These are phyloP conservation scores for Pythium phragmiticola DNA, from an alignment of 352 stramenopile species.

Conservation along the genomic window DNA sequence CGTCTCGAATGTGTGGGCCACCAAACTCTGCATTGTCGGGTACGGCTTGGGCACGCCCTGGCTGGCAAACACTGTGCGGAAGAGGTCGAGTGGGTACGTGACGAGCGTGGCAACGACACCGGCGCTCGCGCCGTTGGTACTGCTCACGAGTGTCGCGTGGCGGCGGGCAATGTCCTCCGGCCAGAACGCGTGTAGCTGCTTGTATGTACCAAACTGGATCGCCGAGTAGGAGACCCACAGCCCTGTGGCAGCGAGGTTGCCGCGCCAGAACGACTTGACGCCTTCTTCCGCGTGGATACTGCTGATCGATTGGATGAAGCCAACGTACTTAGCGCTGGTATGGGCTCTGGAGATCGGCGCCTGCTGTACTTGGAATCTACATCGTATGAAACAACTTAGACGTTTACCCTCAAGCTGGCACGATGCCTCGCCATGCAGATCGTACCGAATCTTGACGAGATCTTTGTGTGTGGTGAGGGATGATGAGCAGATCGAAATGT, in stretches of 20 bases:
- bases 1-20: conserved; percentile 60
- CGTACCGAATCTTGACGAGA: conserved; percentile 73
- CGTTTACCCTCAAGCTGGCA: background rate
- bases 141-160: conserved; percentile 44
- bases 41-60: conserved; percentile 85
- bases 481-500: background rate
- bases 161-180: conserved; percentile 20
- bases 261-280: conserved; percentile 77
- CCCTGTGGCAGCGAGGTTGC: conserved; percentile 69
- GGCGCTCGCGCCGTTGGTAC: conserved; percentile 81
- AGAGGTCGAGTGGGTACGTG: conserved; percentile 96
- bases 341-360: conserved; percentile 36
- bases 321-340: conserved; percentile 43
- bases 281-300: conserved; percentile 84
- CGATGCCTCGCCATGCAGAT: background rate
- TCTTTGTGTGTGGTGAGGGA: conserved; percentile 28
- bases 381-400: background rate
- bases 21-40: conserved; percentile 77
- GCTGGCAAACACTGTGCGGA: conserved; percentile 92
- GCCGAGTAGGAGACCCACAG: conserved; percentile 85
- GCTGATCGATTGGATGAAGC: conserved; percentile 50
- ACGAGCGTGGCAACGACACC: conserved; percentile 85
- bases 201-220: conserved; percentile 73
- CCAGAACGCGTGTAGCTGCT: conserved; percentile 47
- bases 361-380: conserved; percentile 75